Conservation (phyloP, 352 stramenopile species). For the Phytophthora sp. region DNA sequence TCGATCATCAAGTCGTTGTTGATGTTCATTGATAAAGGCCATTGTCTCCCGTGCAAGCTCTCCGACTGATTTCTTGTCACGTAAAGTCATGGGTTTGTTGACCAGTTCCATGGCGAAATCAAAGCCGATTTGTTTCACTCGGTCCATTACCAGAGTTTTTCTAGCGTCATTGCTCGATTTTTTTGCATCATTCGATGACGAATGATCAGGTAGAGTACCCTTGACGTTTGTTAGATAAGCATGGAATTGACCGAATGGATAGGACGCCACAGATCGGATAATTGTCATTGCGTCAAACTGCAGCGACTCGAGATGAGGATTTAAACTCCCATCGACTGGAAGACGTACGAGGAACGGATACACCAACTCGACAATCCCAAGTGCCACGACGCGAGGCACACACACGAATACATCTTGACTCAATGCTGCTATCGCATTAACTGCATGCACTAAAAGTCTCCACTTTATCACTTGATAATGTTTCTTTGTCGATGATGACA, state of each 20-base stretch:
- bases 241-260: slow-evolving; percentile 70
- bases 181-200: slow-evolving; percentile 3
- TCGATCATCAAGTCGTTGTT: slow-evolving; percentile 31
- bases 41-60: slow-evolving; percentile 71
- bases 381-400: slow-evolving; percentile 52
- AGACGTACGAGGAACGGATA: slow-evolving; percentile 36
- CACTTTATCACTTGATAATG: slow-evolving; percentile 35
- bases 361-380: slow-evolving; percentile 52
- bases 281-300: slow-evolving; percentile 61
- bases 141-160: slow-evolving; percentile 51
- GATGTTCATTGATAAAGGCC: slow-evolving; percentile 51
- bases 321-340: slow-evolving; percentile 8
- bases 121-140: slow-evolving; percentile 62
- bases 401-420: slow-evolving; percentile 70
- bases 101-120: slow-evolving; percentile 67
- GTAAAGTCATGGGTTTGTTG: slow-evolving; percentile 35
- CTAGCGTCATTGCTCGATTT: slow-evolving; percentile 7
- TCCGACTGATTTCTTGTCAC: slow-evolving; percentile 59
- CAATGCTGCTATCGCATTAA: slow-evolving; percentile 60
- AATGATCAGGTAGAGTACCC: neutral
- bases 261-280: slow-evolving; percentile 59
- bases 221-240: slow-evolving; percentile 36
- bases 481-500: slow-evolving; percentile 26
- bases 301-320: slow-evolving; percentile 38
- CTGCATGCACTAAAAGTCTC: slow-evolving; percentile 53